These are phyloP conservation scores for Hawksworthiomyces lignivorus DNA, from an alignment of 2,329 filamentous ascomycete genomes.

Conservation along the genomic window DNA sequence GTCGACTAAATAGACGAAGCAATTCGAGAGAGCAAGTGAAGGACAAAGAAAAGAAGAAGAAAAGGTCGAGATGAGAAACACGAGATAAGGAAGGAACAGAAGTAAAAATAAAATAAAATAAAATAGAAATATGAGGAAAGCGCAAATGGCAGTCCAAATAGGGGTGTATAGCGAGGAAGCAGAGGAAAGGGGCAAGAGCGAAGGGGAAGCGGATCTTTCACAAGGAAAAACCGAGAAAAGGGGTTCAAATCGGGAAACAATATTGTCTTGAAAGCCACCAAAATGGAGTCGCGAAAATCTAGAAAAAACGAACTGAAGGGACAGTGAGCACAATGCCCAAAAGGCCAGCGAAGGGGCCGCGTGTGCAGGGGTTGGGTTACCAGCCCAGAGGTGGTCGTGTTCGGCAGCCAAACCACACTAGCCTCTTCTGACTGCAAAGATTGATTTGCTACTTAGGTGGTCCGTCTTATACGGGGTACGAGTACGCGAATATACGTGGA, in stretches of 20 bases:
- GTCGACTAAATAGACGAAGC: too few relatives aligned
- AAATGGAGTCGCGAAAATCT: not conserved
- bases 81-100: not conserved
- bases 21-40: not conserved
- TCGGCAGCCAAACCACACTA: too few relatives aligned
- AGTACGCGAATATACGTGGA: too few relatives aligned
- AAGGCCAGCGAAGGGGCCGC: too few relatives aligned
- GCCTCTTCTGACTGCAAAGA: too few relatives aligned
- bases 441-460: too few relatives aligned
- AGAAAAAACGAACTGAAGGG: too few relatives aligned
- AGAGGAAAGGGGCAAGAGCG: constrained; percentile 3
- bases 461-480: too few relatives aligned
- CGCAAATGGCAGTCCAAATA: not conserved
- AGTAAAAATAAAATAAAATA: not conserved
- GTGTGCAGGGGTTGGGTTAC: too few relatives aligned
- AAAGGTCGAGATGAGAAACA: too few relatives aligned
- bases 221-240: not conserved
- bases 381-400: too few relatives aligned
- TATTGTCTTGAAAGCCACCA: not conserved
- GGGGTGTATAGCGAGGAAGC: constrained; percentile 3
- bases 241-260: constrained; percentile 1
- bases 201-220: constrained; percentile 3
- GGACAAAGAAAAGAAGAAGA: not conserved
- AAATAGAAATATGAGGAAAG: not conserved
- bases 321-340: too few relatives aligned